A percentile compares a stretch with the other conserved stretches of the same genome.
phyloP scores from a whole-genome alignment of 306 rosid genomes.

The Begonia loranthoides region DNA sequence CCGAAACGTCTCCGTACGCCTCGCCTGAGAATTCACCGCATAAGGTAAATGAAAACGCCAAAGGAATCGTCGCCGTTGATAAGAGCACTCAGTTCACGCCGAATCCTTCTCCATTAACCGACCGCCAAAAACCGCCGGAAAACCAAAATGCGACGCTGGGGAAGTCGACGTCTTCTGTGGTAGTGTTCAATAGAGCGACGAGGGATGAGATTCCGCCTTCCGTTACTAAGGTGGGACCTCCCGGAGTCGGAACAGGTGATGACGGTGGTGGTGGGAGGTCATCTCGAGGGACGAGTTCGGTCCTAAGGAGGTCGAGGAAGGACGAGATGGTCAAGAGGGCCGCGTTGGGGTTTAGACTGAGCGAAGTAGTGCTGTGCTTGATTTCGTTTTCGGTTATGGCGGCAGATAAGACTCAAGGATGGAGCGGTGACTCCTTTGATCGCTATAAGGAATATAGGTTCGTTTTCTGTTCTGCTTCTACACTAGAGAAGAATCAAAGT shows the following conservation, averaged over 20 bases:
- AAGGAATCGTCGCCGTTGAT: constrained; percentile 37
- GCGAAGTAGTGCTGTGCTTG: constrained; percentile 65
- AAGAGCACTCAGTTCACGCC: constrained; percentile 33
- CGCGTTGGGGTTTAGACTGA: constrained; percentile 70
- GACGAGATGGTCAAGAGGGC: constrained; percentile 36
- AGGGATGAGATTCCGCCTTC: constrained; percentile 34
- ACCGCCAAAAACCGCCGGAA: constrained; percentile 17
- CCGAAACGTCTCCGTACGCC: constrained; percentile 37
- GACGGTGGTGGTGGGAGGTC: constrained; percentile 22
- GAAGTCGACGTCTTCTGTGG: constrained; percentile 14
- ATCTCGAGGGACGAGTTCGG: constrained; percentile 8
- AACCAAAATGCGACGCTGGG: constrained; percentile 7
- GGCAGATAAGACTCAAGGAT: constrained; percentile 88
- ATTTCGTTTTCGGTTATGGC: constrained; percentile 97
- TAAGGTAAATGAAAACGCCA: constrained; percentile 32
- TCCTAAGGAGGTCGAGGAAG: constrained; percentile 17
- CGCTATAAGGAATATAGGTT: constrained; percentile 97
- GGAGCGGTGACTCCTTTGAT: constrained; percentile 97
- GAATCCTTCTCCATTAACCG: constrained; percentile 15
- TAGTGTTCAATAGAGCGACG: constrained; percentile 23
- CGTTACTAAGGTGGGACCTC: constrained; percentile 29
- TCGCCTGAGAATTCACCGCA: constrained; percentile 52
- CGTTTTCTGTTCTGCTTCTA: neutral
- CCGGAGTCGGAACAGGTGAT: constrained; percentile 13
- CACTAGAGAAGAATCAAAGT: no score